Percentiles rank a stretch among this genome's conserved stretches.
These are phyloP conservation scores for Didymella pomorum DNA, from an alignment of 2,329 filamentous ascomycete genomes.

Conservation along the genomic window DNA sequence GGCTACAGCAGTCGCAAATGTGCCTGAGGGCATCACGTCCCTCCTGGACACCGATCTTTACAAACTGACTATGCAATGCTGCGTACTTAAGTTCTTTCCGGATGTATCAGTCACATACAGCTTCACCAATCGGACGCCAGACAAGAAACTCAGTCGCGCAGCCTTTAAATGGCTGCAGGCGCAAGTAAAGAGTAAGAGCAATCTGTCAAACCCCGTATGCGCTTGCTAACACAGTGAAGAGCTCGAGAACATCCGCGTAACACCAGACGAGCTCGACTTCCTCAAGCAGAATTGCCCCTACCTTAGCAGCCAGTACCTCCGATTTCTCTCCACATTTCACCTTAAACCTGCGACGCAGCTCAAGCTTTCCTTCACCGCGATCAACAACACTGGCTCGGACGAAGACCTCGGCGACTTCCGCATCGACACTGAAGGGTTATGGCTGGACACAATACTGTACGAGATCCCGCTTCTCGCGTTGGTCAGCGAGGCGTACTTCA, in stretches of 20 bases:
- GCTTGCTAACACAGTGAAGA: constrained; percentile 58
- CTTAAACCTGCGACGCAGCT: constrained; percentile 85
- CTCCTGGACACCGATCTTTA: constrained; percentile 74
- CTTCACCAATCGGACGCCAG: constrained; percentile 93
- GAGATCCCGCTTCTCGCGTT: constrained; percentile 93
- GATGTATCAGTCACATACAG: constrained; percentile 83
- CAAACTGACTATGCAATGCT: constrained; percentile 97
- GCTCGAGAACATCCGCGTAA: constrained; percentile 81
- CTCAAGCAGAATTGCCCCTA: constrained; percentile 82
- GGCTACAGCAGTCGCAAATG: constrained; percentile 27
- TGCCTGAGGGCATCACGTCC: constrained; percentile 54
- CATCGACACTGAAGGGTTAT: constrained; percentile 80
- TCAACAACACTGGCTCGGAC: constrained; percentile 67
- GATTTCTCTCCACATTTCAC: constrained; percentile 81
- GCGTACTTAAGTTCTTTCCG: constrained; percentile 87
- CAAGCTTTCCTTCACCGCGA: constrained; percentile 68
- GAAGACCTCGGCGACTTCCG: constrained; percentile 75
- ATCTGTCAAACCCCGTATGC: neutral
- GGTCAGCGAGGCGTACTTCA: constrained; percentile 96
- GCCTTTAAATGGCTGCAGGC: constrained; percentile 86
- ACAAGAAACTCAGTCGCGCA: constrained; percentile 85
- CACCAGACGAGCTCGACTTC: constrained; percentile 80
- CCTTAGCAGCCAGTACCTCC: constrained; percentile 77
- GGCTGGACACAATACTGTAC: constrained; percentile 96
- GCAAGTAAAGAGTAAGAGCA: constrained; percentile 76